These are phyloP conservation scores for Artemisia princeps DNA, from an alignment of 140 eudicot species.

Conservation along the genomic window DNA sequence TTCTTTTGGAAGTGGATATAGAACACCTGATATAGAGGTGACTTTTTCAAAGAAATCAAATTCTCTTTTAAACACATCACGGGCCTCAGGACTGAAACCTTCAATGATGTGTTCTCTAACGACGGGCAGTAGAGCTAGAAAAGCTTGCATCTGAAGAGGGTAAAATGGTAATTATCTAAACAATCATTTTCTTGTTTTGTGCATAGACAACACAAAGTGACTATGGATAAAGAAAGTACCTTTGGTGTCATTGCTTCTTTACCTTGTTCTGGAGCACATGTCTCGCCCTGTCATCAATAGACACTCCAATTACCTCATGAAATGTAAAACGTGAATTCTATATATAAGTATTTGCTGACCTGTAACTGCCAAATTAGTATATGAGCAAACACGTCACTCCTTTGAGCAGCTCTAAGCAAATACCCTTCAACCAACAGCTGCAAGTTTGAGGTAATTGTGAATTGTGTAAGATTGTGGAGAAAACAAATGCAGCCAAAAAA, in stretches of 20 bases:
- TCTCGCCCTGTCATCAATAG: constrained; percentile 63
- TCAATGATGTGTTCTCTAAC: constrained; percentile 80
- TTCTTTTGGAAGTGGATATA: constrained; percentile 90
- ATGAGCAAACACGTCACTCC: constrained; percentile 95
- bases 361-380: constrained; percentile 97
- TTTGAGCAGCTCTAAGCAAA: constrained; percentile 95
- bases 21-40: constrained; percentile 88
- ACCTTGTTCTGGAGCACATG: constrained; percentile 68
- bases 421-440: constrained; percentile 91
- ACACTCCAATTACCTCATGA: constrained; percentile 18
- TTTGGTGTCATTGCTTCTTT: constrained; percentile 59
- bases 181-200: background rate
- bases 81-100: constrained; percentile 75
- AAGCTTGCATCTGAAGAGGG: constrained; percentile 45
- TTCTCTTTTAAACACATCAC: constrained; percentile 68
- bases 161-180: constrained; percentile 13
- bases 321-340: constrained; percentile 16
- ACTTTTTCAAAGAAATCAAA: constrained; percentile 98
- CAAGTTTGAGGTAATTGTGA: constrained; percentile 25
- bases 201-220: constrained; percentile 4
- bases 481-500: background rate
- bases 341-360: constrained; percentile 37
- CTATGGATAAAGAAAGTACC: constrained; percentile 35
- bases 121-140: constrained; percentile 67
- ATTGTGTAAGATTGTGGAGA: constrained; percentile 4